Percentiles rank a stretch among this genome's conserved stretches.
Evolutionary conservation across 139 green algal species (phyloP).

Genomic region (Chlamydomonas schloesseri): DNA sequence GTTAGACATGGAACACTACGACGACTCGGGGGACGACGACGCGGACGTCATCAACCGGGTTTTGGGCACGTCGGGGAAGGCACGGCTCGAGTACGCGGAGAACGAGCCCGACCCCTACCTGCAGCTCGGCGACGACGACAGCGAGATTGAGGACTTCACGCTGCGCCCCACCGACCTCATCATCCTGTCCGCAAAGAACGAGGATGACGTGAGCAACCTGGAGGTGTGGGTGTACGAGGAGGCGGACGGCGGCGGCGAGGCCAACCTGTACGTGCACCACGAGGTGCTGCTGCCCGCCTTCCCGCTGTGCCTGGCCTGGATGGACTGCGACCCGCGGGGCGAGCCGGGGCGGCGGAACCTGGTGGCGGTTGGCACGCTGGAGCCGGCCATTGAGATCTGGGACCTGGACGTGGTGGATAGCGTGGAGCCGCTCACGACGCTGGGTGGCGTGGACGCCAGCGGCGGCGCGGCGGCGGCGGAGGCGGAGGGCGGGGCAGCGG

Average conservation of each 20-base stretch:
- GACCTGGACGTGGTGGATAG: conserved; percentile 91
- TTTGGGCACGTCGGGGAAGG: conserved; percentile 40
- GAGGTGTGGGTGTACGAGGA: conserved; percentile 99
- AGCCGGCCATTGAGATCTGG: conserved; percentile 98
- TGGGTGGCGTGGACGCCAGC: conserved; percentile 81
- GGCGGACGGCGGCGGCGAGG: conserved; percentile 65
- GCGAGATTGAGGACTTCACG: conserved; percentile 80
- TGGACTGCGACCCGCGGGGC: conserved; percentile 74
- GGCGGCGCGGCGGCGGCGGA: not conserved
- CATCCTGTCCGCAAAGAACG: conserved; percentile 90
- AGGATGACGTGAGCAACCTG: conserved; percentile 94
- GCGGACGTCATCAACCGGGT: conserved; percentile 52
- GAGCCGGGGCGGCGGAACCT: conserved; percentile 74
- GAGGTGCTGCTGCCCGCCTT: conserved; percentile 96
- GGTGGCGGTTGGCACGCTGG: conserved; percentile 90
- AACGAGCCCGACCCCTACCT: conserved; percentile 80
- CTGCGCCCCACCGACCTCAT: conserved; percentile 87
- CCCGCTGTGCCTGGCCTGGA: conserved; percentile 91
- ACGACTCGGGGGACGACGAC: conserved; percentile 82
- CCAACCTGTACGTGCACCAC: conserved; percentile 97
- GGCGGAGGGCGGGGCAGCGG: conserved; percentile 15
- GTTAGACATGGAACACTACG: conserved; percentile 98
- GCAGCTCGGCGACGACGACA: conserved; percentile 69
- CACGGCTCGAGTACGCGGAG: conserved; percentile 45
- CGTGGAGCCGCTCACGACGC: conserved; percentile 84